Evolutionary conservation across 2,329 filamentous ascomycete genomes (phyloP).

Genomic region (Aspergillus sp.): DNA sequence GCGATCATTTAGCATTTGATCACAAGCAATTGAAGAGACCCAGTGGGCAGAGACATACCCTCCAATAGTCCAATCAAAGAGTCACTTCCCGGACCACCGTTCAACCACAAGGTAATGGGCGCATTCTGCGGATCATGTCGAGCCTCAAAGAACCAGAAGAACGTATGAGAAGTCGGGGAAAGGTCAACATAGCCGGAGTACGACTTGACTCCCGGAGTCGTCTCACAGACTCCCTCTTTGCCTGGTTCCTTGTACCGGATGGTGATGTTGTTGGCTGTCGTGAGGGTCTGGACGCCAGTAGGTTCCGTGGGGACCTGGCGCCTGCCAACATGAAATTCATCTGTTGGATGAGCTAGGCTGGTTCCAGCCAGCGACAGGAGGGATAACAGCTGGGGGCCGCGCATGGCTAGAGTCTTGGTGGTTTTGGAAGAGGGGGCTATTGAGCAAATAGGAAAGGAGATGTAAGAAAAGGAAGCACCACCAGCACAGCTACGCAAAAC

Average conservation of each 20-base stretch:
- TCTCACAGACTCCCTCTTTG: slow-evolving; percentile 46
- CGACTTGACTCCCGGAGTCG: slow-evolving; percentile 50
- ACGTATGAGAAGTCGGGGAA: slow-evolving; percentile 44
- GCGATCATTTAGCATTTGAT: not conserved
- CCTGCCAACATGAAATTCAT: slow-evolving; percentile 6
- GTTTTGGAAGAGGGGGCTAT: too few relatives aligned
- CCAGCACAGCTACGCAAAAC: too few relatives aligned
- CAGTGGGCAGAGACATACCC: slow-evolving; percentile 16
- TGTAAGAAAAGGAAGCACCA: too few relatives aligned
- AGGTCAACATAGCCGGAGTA: slow-evolving; percentile 53
- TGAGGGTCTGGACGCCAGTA: slow-evolving; percentile 32
- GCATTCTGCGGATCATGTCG: slow-evolving; percentile 44
- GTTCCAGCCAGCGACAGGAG: slow-evolving; percentile 16
- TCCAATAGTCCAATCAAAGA: slow-evolving; percentile 38
- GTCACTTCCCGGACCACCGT: slow-evolving; percentile 38
- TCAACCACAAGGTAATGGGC: slow-evolving; percentile 38
- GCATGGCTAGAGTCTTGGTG: too few relatives aligned
- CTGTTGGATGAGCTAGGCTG: slow-evolving; percentile 4
- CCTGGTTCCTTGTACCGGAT: slow-evolving; percentile 55
- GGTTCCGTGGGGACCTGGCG: slow-evolving; percentile 32
- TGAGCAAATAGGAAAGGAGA: too few relatives aligned
- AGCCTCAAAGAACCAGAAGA: slow-evolving; percentile 53
- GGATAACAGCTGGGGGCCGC: slow-evolving; percentile 6
- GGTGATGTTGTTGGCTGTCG: slow-evolving; percentile 39
- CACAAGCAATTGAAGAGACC: not conserved